Base-by-base conservation (phyloP, 495 filamentous ascomycete species). In the Lasiosphaeria hispida region DNA sequence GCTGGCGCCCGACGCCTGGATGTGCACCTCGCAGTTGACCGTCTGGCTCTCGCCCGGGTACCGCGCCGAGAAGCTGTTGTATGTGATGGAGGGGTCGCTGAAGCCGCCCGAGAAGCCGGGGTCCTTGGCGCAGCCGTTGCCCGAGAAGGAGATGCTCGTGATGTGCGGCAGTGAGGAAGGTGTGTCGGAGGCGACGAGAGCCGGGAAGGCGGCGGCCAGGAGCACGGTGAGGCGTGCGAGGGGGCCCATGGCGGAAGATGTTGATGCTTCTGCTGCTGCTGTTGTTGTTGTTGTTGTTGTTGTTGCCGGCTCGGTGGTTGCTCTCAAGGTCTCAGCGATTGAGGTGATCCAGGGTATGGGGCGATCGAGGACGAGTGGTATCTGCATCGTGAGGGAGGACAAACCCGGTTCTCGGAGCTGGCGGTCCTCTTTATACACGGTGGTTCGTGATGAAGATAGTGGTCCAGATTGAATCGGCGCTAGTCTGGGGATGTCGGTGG, bases 1-100 rank as follows among this genome's bases (percentile, higher is more conserved):
- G 33, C 62, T 60, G 14, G 63, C 56, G 19, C 72, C 72, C 13
- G 62, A 40, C 18, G 69, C 63, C 47, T 69, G 61, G 38, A 77
- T 54, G 55, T 76, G 74, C 1, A 65, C 63, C 61, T 77, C 67
- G 71, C 75, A 77, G 69, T 72, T 73, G 23, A 69, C 60, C 4
- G 67, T 73, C 47, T 59, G 38, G 61, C 59, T 67, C 43, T 54
- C 49, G 44, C 66, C 63, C 23, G 72, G 67, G 6, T 59, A 59
- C 39, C 55, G 50, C 7, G 69, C 69, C 49, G 64, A 62, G 57
- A 76, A 77, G 45, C 68, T 44, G 62, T 60, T 61, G 52, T 69
- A 68, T 9, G 61, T 65, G 53, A 77, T 60, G 13, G 64, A 61
- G 23, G 68, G 69, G 64, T 72, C 67, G 57, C 68, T 59, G 56